A percentile compares a stretch with the other conserved stretches of the same genome.
Evolutionary conservation across 2,329 filamentous ascomycete genomes (phyloP).

Genomic region (Sporothrix globosa): DNA sequence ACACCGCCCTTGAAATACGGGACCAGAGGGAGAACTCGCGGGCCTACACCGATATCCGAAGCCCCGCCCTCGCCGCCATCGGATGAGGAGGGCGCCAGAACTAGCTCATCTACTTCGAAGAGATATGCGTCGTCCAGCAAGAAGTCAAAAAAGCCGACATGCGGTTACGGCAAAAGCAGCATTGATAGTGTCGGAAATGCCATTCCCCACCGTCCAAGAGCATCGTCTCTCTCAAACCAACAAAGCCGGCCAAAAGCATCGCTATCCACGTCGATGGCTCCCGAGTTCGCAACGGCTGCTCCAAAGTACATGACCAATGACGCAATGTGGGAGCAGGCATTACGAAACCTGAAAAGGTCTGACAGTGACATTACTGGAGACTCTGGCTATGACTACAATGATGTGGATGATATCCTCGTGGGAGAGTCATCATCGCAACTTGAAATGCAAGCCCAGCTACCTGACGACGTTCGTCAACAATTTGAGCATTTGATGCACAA

Average conservation of each 20-base stretch:
- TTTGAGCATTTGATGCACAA: not conserved
- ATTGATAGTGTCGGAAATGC: too few species aligned
- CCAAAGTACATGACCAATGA: not conserved
- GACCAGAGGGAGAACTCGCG: not conserved
- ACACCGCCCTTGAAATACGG: not conserved
- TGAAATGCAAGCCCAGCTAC: not conserved
- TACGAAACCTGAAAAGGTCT: not conserved
- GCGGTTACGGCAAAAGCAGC: not conserved
- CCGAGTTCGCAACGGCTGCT: not conserved
- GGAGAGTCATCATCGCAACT: not conserved
- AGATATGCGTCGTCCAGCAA: not conserved
- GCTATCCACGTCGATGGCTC: not conserved
- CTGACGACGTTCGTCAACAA: not conserved
- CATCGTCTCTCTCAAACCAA: not conserved
- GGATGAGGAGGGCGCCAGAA: not conserved
- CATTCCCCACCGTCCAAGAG: not conserved
- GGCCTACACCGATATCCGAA: constrained; percentile 16
- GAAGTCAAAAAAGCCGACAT: not conserved
- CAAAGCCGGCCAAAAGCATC: not conserved
- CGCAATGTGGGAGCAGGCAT: not conserved
- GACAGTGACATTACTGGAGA: not conserved
- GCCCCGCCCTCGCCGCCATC: constrained; percentile 22
- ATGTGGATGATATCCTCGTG: not conserved
- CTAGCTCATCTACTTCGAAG: not conserved
- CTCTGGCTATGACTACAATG: not conserved